Base-by-base conservation (phyloP, 345 rosid species). In the Populus tremula region DNA sequence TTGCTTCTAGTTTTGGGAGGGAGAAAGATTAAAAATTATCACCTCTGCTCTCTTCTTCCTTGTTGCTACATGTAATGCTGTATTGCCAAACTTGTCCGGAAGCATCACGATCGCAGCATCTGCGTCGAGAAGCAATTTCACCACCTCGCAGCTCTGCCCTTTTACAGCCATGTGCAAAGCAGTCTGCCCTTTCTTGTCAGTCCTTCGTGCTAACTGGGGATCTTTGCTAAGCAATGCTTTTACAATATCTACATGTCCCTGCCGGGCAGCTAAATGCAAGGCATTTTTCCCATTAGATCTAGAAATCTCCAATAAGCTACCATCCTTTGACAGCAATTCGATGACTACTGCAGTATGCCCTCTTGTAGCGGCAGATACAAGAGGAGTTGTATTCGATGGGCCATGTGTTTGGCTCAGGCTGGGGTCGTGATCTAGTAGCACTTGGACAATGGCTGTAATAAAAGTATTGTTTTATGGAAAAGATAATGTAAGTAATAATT, bases 41-140 rank as follows among this genome's bases (percentile, higher is more conserved):
- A 96, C 98, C 97, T 91, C 94, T 20, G 86, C 89, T 72, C 95
- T 88, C 84, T 90, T 94, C 77, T 93, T 96, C 82, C 99, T 87
- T 14, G 98, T 92, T 50, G 99, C 99, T 43, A 93, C 95, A 76
- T 96, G 99, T 64, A 96, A 85, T 25, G 99, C 99, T 0, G 99
- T 93, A 78, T 91, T 88, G 67, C 95, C 97, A 79, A 89, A 88
- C 89, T 88, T 90, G 90, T 96, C 99, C 0, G 97, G 98, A 77
- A 89, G 89, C 98, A 92, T 92, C 71, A 96, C 99, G 80, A 96
- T 90, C 23, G 97, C 98, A 20, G 97, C 91, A 90, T 96, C 99
- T 36, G 98, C 98, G 25, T 85, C 91, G 0, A 96, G 97, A 50
- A 96, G 97, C 71, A 91, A 87, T 82, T 85, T 91, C 74, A 96